Conservation (phyloP, 2,329 filamentous ascomycete species). For the Alternaria gaisen region DNA sequence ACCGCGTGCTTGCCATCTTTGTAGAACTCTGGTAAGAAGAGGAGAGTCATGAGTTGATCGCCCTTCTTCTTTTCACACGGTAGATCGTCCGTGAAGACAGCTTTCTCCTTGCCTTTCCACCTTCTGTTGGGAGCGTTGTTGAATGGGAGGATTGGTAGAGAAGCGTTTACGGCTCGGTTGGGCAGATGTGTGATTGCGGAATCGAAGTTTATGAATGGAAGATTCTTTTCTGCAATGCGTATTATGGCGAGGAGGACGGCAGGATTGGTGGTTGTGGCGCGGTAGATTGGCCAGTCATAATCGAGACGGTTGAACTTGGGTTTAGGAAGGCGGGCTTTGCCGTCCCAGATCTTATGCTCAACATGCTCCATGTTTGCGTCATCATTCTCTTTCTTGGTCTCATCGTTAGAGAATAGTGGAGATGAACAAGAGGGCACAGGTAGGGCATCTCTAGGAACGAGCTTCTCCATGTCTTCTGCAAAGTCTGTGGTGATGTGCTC, state of each 20-base stretch:
- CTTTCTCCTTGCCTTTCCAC: background rate
- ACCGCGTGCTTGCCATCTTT: conserved; percentile 22
- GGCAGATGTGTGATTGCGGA: conserved; percentile 31
- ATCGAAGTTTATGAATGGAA: conserved; percentile 27
- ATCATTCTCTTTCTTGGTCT: no score
- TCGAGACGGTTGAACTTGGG: background rate
- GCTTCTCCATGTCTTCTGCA: background rate
- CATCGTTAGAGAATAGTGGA: accelerated
- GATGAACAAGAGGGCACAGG: accelerated
- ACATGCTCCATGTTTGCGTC: background rate
- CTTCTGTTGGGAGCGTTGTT: accelerated
- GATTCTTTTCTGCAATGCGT: conserved; percentile 30
- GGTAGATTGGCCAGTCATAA: conserved; percentile 22
- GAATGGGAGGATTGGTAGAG: conserved; percentile 1
- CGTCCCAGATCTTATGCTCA: background rate
- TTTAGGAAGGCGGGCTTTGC: background rate
- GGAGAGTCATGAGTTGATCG: conserved; percentile 6
- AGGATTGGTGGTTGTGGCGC: conserved; percentile 24
- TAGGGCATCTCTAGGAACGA: background rate
- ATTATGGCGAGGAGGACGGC: conserved; percentile 32
- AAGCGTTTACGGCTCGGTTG: conserved; percentile 17
- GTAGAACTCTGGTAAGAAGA: conserved; percentile 33
- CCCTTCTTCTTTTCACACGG: background rate
- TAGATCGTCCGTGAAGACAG: conserved; percentile 8
- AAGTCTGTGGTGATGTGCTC: background rate